Evolutionary conservation across 208 protist genomes (phyloP).

Genomic region (Acanthamoeba royreba): DNA sequence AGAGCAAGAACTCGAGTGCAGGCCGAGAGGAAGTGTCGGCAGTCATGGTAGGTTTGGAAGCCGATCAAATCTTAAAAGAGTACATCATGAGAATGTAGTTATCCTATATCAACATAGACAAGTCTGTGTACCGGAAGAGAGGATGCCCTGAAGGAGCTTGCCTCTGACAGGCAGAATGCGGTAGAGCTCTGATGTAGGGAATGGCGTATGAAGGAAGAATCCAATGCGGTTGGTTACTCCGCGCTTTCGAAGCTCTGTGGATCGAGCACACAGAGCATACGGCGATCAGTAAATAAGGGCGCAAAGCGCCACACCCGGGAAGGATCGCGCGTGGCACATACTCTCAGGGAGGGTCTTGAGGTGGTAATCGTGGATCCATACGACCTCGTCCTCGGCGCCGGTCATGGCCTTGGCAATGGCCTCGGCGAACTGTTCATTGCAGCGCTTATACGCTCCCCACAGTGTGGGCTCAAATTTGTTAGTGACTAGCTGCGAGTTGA

Average conservation of each 20-base stretch:
- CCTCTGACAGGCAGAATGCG: conserved; percentile 67
- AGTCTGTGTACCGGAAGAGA: conserved; percentile 55
- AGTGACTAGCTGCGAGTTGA: conserved; percentile 52
- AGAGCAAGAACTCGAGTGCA: conserved; percentile 70
- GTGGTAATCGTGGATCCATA: conserved; percentile 48
- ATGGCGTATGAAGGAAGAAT: conserved; percentile 84
- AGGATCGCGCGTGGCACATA: not conserved
- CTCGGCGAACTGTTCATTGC: conserved; percentile 30
- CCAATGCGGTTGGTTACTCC: not conserved
- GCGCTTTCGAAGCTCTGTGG: not conserved
- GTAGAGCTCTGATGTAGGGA: conserved; percentile 78
- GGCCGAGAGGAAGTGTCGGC: conserved; percentile 69
- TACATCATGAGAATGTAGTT: not conserved
- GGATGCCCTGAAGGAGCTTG: conserved; percentile 74
- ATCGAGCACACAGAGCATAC: not conserved
- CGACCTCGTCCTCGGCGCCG: not conserved
- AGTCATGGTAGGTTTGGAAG: conserved; percentile 78
- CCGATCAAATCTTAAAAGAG: conserved; percentile 61
- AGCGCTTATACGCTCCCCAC: conserved; percentile 32
- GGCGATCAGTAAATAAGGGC: not conserved
- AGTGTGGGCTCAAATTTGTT: not conserved
- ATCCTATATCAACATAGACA: too few species aligned
- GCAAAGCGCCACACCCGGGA: not conserved
- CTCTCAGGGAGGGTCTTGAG: conserved; percentile 1
- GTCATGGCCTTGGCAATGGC: not conserved